These are phyloP conservation scores for Cotoneaster glaucophyllus DNA, from an alignment of 306 rosid species.

Conservation along the genomic window DNA sequence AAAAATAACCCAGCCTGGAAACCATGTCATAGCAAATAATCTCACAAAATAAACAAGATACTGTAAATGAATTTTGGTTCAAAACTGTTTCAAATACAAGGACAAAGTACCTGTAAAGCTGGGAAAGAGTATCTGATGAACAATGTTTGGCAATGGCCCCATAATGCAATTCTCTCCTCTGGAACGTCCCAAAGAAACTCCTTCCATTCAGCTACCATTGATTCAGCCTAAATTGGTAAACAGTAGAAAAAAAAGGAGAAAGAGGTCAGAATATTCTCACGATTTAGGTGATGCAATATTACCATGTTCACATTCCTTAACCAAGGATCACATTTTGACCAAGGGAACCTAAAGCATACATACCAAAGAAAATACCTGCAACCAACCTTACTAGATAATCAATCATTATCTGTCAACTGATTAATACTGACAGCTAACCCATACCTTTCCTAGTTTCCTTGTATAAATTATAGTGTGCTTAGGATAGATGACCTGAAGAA, in stretches of 20 bases:
- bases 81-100: constrained; percentile 20
- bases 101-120: constrained; percentile 62
- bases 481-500: too few relatives aligned
- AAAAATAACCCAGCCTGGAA: constrained; percentile 94
- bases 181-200: constrained; percentile 99
- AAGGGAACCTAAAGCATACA: background rate
- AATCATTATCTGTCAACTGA: background rate
- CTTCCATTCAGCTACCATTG: constrained; percentile 98
- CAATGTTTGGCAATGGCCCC: constrained; percentile 90
- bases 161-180: constrained; percentile 89
- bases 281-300: background rate
- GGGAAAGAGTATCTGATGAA: constrained; percentile 93
- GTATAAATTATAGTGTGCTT: background rate
- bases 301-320: background rate
- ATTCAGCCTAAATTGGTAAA: constrained; percentile 64
- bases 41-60: constrained; percentile 13
- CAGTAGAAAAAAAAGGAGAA: background rate
- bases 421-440: background rate
- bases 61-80: constrained; percentile 11
- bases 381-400: background rate
- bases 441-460: background rate
- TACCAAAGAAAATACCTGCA: background rate
- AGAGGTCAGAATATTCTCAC: background rate
- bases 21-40: constrained; percentile 16
- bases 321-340: background rate